These are phyloP conservation scores for Auricularia sp. DNA, from an alignment of 768 basidiomycete species.

Conservation along the genomic window DNA sequence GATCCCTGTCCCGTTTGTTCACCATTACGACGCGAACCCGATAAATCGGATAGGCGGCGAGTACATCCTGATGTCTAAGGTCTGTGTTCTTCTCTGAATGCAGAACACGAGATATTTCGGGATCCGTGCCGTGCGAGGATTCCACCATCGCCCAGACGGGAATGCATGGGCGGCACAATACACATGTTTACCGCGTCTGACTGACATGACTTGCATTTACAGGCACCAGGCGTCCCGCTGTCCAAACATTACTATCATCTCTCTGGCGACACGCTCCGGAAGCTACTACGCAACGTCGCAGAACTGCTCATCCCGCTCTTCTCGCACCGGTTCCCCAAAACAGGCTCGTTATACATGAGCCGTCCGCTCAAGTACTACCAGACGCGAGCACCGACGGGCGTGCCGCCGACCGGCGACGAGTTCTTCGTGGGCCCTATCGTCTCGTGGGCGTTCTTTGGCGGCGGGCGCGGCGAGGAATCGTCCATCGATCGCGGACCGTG, in stretches of 20 bases:
- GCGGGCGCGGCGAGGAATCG: conserved; percentile 59
- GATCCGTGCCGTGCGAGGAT: neutral
- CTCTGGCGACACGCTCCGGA: conserved; percentile 50
- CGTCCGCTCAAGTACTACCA: neutral
- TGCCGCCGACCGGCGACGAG: conserved; percentile 18
- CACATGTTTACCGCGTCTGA: neutral
- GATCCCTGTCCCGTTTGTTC: conserved; percentile 66
- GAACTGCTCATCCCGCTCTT: conserved; percentile 61
- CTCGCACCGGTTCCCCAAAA: conserved; percentile 61
- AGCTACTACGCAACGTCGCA: conserved; percentile 59
- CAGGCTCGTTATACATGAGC: conserved; percentile 48
- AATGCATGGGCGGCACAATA: neutral
- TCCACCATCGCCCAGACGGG: neutral
- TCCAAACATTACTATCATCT: conserved; percentile 62
- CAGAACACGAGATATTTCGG: neutral
- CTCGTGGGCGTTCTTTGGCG: conserved; percentile 87
- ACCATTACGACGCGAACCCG: conserved; percentile 72
- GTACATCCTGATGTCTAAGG: conserved; percentile 82
- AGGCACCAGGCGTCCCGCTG: conserved; percentile 70
- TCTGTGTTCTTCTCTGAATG: conserved; percentile 20
- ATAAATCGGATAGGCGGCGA: conserved; percentile 78
- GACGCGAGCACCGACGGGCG: conserved; percentile 16
- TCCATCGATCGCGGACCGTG: conserved; percentile 79
- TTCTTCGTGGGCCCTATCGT: conserved; percentile 72
- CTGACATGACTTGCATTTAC: conserved; percentile 1